Base-by-base conservation (phyloP, 306 rosid genomes). In the Vachellia pachyceras region DNA sequence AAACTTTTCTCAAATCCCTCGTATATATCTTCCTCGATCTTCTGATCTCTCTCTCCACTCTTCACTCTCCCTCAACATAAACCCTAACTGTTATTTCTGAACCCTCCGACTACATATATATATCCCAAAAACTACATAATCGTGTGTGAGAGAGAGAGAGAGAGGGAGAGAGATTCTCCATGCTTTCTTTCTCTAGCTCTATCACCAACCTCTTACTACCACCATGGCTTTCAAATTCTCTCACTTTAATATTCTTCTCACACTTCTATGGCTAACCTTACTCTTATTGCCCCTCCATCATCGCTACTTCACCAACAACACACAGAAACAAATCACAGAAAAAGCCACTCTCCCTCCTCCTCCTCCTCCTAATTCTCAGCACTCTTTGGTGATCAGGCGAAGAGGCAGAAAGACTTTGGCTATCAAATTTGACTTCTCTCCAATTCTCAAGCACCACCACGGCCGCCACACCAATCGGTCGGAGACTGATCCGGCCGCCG, bases 181-280 rank as follows among this genome's bases (percentile, higher is more conserved):
- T 90, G 90, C 89, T 85, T 86, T 86, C 88, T 52, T 57, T 81
- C 42, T 46, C 84, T 81, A 42, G 41, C 85, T 49, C 39, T 60
- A 22, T 20, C 65, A 22, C 35, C 60, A 18, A 7, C 60, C 36
- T 23, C 78, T 82, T 75, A 3, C 1, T 57, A 68, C 75, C 77
- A 76, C 84, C 85, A 89, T 91, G 96, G 84, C 91, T 81, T 80
- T 88, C 80, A 91, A 78, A 85, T 22, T 66, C 42, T 76, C 89
- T 57, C 87, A 79, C 10, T 37, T 61, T 29, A 61, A 61, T 61
- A 4, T 77, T 25, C 72, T 90, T 39, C 76, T 78, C 55, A 55
- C 18, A 15, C 23, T 84, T 66, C 57, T 61, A 29, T 61, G 40
- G 18, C 41, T 61, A 29, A 12, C 39, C 40, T 29, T 61, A 29